Evolutionary conservation across 2,329 filamentous ascomycete genomes (phyloP).

Genomic region (Tothia fuscella): DNA sequence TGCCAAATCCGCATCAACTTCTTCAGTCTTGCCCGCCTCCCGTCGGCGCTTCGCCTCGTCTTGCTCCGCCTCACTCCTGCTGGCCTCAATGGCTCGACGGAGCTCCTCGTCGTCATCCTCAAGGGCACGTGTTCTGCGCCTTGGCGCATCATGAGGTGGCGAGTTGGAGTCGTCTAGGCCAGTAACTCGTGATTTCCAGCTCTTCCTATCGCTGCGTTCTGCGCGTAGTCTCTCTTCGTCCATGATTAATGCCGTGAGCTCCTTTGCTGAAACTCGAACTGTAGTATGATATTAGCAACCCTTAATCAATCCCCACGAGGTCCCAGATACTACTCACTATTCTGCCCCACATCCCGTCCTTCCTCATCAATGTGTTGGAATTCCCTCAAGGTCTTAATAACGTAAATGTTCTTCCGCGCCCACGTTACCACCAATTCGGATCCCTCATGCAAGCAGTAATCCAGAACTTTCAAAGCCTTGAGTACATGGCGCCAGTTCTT

Average conservation of each 20-base stretch:
- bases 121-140: slow-evolving; percentile 37
- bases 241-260: slow-evolving; percentile 79
- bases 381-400: slow-evolving; percentile 95
- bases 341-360: slow-evolving; percentile 87
- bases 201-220: slow-evolving; percentile 81
- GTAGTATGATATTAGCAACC: slow-evolving; percentile 9
- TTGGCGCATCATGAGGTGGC: slow-evolving; percentile 31
- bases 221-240: slow-evolving; percentile 87
- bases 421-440: slow-evolving; percentile 94
- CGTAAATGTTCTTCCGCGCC: slow-evolving; percentile 95
- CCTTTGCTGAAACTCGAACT: slow-evolving; percentile 95
- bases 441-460: slow-evolving; percentile 95
- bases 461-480: slow-evolving; percentile 92
- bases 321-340: slow-evolving; percentile 58
- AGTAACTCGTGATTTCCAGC: slow-evolving; percentile 93
- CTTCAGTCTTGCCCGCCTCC: slow-evolving; percentile 32
- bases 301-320: neutral
- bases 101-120: slow-evolving; percentile 86
- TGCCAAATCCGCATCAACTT: slow-evolving; percentile 75
- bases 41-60: slow-evolving; percentile 55
- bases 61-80: slow-evolving; percentile 89
- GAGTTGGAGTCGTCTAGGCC: slow-evolving; percentile 73
- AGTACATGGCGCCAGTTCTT: slow-evolving; percentile 99
- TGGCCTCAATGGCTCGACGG: slow-evolving; percentile 81
- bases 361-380: slow-evolving; percentile 97